Conservation (phyloP, 352 stramenopile species). For the Phytophthora pisi region DNA sequence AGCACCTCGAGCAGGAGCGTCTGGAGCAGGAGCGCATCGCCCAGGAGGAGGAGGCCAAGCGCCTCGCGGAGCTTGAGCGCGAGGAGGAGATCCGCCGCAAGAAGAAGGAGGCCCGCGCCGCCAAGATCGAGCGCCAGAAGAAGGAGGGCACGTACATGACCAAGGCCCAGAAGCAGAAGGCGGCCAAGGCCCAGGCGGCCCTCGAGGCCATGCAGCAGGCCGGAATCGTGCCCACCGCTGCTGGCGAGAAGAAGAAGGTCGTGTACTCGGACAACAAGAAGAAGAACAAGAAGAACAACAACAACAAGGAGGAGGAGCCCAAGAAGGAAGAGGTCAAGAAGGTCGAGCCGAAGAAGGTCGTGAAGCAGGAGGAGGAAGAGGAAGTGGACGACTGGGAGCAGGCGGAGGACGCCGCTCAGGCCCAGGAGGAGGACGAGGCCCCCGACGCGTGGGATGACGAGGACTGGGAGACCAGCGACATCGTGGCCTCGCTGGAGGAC, state of each 20-base stretch:
- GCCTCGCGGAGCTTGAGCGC: constrained; percentile 45
- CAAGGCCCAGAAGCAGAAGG: constrained; percentile 98
- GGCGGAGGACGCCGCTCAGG: constrained; percentile 46
- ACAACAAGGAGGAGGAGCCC: constrained; percentile 37
- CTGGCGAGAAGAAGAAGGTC: constrained; percentile 88
- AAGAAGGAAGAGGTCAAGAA: constrained; percentile 46
- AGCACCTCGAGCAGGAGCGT: constrained; percentile 64
- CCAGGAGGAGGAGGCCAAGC: constrained; percentile 70
- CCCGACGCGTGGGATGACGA: constrained; percentile 86
- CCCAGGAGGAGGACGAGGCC: constrained; percentile 60
- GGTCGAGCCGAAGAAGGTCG: constrained; percentile 33
- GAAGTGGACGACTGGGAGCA: constrained; percentile 76
- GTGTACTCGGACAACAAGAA: constrained; percentile 94
- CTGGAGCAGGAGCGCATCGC: constrained; percentile 67
- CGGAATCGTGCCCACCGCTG: constrained; percentile 78
- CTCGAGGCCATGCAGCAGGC: constrained; percentile 93
- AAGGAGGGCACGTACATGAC: constrained; percentile 98
- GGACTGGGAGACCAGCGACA: constrained; percentile 81
- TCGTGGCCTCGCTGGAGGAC: constrained; percentile 80
- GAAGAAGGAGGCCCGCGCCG: constrained; percentile 84
- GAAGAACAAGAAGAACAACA: constrained; percentile 64
- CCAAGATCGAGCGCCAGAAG: constrained; percentile 95
- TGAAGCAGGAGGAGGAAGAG: constrained; percentile 68
- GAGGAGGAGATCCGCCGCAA: constrained; percentile 75
- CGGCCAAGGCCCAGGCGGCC: constrained; percentile 83